Conservation (phyloP, 495 filamentous ascomycete genomes). For the Penicillium chermesinum region DNA sequence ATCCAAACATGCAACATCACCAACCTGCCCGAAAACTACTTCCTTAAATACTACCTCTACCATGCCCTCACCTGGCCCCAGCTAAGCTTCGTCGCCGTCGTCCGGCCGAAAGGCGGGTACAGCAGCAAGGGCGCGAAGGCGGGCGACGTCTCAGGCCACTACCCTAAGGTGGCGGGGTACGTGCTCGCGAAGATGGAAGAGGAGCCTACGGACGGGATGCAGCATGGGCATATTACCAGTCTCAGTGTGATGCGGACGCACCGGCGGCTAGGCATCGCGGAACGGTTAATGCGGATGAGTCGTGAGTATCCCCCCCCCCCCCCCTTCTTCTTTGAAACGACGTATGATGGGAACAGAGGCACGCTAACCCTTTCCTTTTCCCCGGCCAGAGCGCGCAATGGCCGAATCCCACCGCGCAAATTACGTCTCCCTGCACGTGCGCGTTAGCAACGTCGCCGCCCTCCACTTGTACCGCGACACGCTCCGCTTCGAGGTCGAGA, state of each 20-base stretch:
- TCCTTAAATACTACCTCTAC: slow-evolving; percentile 99
- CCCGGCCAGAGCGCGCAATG: slow-evolving; percentile 96
- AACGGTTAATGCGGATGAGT: slow-evolving; percentile 93
- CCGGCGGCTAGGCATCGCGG: slow-evolving; percentile 81
- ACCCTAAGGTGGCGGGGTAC: slow-evolving; percentile 97
- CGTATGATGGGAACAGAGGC: too few species aligned
- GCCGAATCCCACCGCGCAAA: slow-evolving; percentile 84
- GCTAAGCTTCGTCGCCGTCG: slow-evolving; percentile 92
- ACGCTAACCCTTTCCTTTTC: too few species aligned
- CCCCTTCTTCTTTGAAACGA: neutral
- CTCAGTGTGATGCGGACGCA: slow-evolving; percentile 97
- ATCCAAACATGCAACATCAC: slow-evolving; percentile 98
- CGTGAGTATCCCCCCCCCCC: slow-evolving; percentile 55
- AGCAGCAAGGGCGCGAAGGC: slow-evolving; percentile 11
- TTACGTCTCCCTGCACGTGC: slow-evolving; percentile 94
- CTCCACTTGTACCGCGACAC: slow-evolving; percentile 90
- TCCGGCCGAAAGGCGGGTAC: slow-evolving; percentile 66
- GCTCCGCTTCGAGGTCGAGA: slow-evolving; percentile 84
- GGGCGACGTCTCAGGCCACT: slow-evolving; percentile 57
- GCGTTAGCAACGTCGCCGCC: slow-evolving; percentile 85
- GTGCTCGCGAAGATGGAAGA: slow-evolving; percentile 99
- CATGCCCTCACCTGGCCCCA: slow-evolving; percentile 98
- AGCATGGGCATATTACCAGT: slow-evolving; percentile 94
- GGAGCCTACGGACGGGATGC: slow-evolving; percentile 83
- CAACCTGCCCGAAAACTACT: slow-evolving; percentile 99